Evolutionary conservation across 805 yeast genomes (phyloP).

Genomic region (Phaffomyces antillensis): DNA sequence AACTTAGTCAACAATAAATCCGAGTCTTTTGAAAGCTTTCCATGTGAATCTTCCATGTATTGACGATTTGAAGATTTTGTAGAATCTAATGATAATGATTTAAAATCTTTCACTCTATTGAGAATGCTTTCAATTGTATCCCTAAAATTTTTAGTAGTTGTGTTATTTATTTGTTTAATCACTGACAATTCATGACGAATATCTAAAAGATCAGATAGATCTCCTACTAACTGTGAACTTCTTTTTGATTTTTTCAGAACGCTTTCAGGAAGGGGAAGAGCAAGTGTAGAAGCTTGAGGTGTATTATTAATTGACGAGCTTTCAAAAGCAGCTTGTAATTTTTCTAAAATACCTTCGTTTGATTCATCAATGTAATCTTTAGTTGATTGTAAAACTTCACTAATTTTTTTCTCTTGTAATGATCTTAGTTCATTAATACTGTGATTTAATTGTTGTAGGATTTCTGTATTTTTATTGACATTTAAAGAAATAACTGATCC

Average conservation of each 20-base stretch:
- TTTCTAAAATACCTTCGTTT: slow-evolving; percentile 12
- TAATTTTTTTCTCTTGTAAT: slow-evolving; percentile 9
- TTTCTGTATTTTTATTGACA: slow-evolving; percentile 32
- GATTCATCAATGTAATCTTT: slow-evolving; percentile 21
- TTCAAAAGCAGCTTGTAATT: slow-evolving; percentile 12
- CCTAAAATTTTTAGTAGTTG: slow-evolving; percentile 36
- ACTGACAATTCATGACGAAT: slow-evolving; percentile 54
- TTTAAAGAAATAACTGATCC: slow-evolving; percentile 57
- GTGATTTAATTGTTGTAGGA: slow-evolving; percentile 10
- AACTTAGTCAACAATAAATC: slow-evolving; percentile 69
- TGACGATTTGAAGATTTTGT: slow-evolving; percentile 31
- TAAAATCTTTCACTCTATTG: slow-evolving; percentile 44
- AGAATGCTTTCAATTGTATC: slow-evolving; percentile 37
- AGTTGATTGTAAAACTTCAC: slow-evolving; percentile 12
- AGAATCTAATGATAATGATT: slow-evolving; percentile 36
- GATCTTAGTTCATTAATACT: slow-evolving; percentile 16
- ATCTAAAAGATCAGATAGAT: slow-evolving; percentile 25
- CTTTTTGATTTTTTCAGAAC: neutral
- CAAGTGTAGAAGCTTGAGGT: too few relatives aligned
- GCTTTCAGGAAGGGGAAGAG: too few relatives aligned
- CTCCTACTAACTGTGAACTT: slow-evolving; percentile 6
- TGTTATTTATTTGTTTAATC: slow-evolving; percentile 47
- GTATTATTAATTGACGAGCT: neutral
- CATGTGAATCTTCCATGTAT: slow-evolving; percentile 73
- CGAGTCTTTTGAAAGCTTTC: slow-evolving; percentile 66